These are phyloP conservation scores for Carex kokanica DNA, from an alignment of 176 grass and related monocot species.

Conservation along the genomic window DNA sequence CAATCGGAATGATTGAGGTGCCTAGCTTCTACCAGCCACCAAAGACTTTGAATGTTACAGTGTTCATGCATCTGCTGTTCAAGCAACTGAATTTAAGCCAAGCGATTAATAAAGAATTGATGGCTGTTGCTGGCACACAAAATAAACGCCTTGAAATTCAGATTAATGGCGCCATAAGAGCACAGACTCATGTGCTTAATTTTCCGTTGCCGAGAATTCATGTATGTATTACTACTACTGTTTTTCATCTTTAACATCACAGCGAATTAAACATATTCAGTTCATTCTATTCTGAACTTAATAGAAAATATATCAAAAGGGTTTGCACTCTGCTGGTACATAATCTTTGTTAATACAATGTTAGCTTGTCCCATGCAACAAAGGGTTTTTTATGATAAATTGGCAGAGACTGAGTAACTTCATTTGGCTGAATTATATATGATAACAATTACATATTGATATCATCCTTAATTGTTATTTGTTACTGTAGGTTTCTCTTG, in stretches of 20 bases:
- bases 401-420: neutral
- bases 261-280: neutral
- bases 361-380: too few relatives aligned
- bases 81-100: conserved; percentile 39
- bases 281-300: neutral
- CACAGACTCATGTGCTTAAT: conserved; percentile 54
- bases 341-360: neutral
- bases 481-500: conserved; percentile 53
- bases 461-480: neutral
- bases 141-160: conserved; percentile 44
- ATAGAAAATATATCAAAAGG: neutral
- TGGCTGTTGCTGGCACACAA: conserved; percentile 20
- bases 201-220: conserved; percentile 56
- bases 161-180: conserved; percentile 49
- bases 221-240: conserved; percentile 23
- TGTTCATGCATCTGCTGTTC: conserved; percentile 60
- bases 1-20: conserved; percentile 58
- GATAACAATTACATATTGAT: neutral
- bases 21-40: conserved; percentile 82
- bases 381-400: neutral
- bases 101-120: conserved; percentile 44
- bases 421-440: neutral
- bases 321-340: neutral
- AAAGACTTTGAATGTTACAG: conserved; percentile 47
- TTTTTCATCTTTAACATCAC: neutral